A percentile compares a stretch with the other conserved stretches of the same genome.
These are phyloP conservation scores for Xylaria sp. DNA, from an alignment of 2,329 filamentous ascomycete species.

Conservation along the genomic window DNA sequence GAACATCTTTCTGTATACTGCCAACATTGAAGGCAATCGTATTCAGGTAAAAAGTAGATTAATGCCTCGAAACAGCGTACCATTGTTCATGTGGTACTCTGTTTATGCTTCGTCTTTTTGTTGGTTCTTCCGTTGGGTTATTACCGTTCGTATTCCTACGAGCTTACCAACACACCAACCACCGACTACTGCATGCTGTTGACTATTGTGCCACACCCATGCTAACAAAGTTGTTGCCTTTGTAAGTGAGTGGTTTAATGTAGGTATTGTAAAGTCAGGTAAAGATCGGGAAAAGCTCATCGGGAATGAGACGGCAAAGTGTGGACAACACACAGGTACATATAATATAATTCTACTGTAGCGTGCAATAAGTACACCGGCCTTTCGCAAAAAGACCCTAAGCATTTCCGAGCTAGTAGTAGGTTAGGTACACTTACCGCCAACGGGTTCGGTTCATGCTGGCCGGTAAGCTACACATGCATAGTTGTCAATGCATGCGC, in stretches of 20 bases:
- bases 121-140: neutral
- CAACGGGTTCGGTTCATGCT: neutral
- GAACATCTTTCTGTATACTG: neutral
- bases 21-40: too few relatives aligned
- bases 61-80: neutral
- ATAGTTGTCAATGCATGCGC: slow-evolving; percentile 21
- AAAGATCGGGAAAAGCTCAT: neutral
- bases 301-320: neutral
- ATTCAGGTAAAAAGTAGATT: too few relatives aligned
- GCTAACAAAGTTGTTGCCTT: too few relatives aligned
- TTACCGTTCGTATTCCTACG: neutral
- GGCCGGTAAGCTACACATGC: neutral
- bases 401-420: slow-evolving; percentile 13
- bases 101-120: neutral
- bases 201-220: neutral
- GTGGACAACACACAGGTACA: neutral
- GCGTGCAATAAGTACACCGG: too few relatives aligned
- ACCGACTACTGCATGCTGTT: neutral
- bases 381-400: too few relatives aligned
- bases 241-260: too few relatives aligned
- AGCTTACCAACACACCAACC: slow-evolving; percentile 1
- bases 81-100: neutral
- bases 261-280: too few relatives aligned
- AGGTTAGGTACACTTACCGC: too few relatives aligned
- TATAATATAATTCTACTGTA: too few relatives aligned